Base-by-base conservation (phyloP, 768 basidiomycete genomes). In the Lentinus brumalis region DNA sequence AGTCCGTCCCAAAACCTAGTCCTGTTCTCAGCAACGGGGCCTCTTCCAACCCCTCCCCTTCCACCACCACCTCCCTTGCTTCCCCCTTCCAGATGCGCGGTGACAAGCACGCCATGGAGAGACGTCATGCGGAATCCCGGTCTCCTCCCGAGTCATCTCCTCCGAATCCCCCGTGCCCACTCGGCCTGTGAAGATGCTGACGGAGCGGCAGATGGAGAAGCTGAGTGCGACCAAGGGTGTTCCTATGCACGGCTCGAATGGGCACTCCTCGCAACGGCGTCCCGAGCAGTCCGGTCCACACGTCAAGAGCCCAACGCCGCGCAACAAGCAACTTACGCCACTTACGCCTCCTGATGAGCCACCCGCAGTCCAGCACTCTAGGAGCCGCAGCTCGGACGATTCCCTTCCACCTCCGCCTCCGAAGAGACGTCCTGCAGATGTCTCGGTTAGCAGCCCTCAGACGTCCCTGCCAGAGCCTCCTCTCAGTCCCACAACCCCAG, bases 401-500 rank as follows among this genome's bases (percentile, higher is more conserved):
- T 39, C 42, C 12, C 53, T 41, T 15, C 53, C 53, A 31, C 7
- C 21, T n/a, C 15, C 50, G 11, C 50, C 41, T 45, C 42, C 53
- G 42, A 44, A 39, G 35, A 35, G 15, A 30, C 16, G 14, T 2
- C 42, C 31, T 21, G n/a, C 50, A 40, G 59, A 56, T 12, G 29
- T 16, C 52, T 9, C 38, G 10, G 31, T 18, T 2, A 50, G 52
- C 9, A 42, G 3, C 54, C 72, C n/a, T 58, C 68, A 52, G 29
- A 65, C 58, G 41, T 52, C 67, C 46, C 50, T 44, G 26, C 46
- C 32, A 45, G 57, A 62, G 42, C 35, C 64, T 31, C 62, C 70
- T 18, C 67, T 65, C 4, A 62, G 71, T 15, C 62, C 71, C 12
- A 47, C 60, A 7, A 71, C 77, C 0, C 75, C 79, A 0, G 77